A percentile compares a stretch with the other conserved stretches of the same genome.
Conservation (phyloP, 2,329 filamentous ascomycete genomes). For the Hymenoscyphus fraxineus region DNA sequence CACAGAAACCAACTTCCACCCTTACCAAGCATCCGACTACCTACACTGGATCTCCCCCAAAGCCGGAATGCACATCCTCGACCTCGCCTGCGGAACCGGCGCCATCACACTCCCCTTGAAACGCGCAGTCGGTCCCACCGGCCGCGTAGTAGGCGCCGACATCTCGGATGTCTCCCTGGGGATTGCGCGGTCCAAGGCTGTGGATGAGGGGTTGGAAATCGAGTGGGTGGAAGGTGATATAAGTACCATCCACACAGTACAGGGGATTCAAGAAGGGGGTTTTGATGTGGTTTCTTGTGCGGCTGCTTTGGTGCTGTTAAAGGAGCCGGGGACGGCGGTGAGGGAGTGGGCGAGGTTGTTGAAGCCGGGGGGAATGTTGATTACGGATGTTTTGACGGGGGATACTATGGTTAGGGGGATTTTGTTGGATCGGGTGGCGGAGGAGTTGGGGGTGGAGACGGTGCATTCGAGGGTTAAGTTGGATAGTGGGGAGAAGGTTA, state of each 20-base stretch:
- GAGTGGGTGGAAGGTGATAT: constrained; percentile 19
- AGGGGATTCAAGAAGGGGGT: constrained; percentile 10
- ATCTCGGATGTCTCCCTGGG: constrained; percentile 16
- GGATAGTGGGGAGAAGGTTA: constrained; percentile 11
- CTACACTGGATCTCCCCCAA: constrained; percentile 14
- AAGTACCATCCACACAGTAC: constrained; percentile 10
- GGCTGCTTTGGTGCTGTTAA: constrained; percentile 16
- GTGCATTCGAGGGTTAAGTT: constrained; percentile 10
- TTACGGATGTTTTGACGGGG: constrained; percentile 17
- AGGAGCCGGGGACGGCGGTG: constrained; percentile 14
- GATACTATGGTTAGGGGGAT: constrained; percentile 15
- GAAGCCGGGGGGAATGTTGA: constrained; percentile 18
- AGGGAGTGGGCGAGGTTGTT: constrained; percentile 20
- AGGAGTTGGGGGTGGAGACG: constrained; percentile 11
- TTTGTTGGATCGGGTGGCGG: constrained; percentile 14
- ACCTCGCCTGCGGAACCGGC: constrained; percentile 22
- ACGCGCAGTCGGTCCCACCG: constrained; percentile 7
- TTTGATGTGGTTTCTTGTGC: constrained; percentile 19
- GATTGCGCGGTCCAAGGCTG: constrained; percentile 13
- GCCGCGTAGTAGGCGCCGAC: constrained; percentile 20
- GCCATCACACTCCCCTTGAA: constrained; percentile 15
- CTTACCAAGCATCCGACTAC: constrained; percentile 18
- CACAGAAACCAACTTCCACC: constrained; percentile 13
- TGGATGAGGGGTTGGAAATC: constrained; percentile 9
- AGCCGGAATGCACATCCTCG: constrained; percentile 18